These are phyloP conservation scores for Elsinoe australis DNA, from an alignment of 2,329 filamentous ascomycete species.

Conservation along the genomic window DNA sequence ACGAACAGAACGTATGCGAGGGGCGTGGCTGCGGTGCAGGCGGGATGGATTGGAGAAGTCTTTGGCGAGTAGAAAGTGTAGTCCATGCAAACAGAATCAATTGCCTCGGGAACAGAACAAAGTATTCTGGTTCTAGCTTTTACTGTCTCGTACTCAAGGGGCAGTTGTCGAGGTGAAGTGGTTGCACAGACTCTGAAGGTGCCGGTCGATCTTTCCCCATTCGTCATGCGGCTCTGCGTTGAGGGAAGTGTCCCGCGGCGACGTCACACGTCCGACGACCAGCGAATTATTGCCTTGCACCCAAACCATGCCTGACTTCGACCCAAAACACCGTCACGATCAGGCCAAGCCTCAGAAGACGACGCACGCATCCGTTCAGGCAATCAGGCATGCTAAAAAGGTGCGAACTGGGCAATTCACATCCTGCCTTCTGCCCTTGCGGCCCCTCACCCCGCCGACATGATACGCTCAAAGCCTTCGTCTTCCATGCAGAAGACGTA, in stretches of 20 bases:
- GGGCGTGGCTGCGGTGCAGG: constrained; percentile 54
- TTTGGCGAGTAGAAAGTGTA: constrained; percentile 1
- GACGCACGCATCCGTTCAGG: not conserved
- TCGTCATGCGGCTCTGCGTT: not conserved
- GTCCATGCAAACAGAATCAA: not conserved
- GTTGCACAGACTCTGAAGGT: no score
- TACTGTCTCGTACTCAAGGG: no score
- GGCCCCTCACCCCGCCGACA: constrained; percentile 22
- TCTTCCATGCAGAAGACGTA: constrained; percentile 91
- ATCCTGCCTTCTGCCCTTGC: not conserved
- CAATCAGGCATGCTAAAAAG: constrained; percentile 6
- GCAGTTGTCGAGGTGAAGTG: no score
- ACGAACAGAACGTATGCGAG: constrained; percentile 57
- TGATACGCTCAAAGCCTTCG: constrained; percentile 54
- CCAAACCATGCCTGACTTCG: constrained; percentile 6
- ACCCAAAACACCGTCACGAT: not conserved
- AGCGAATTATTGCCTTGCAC: constrained; percentile 5
- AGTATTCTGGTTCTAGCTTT: no score
- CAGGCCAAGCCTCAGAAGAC: constrained; percentile 8
- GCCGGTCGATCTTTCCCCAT: not conserved
- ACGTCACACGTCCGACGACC: constrained; percentile 15
- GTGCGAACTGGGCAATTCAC: not conserved
- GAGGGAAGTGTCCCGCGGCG: not conserved
- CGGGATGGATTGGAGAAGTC: constrained; percentile 54
- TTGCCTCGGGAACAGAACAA: no score